Percentiles rank a stretch among this genome's conserved stretches.
These are phyloP conservation scores for Beta macrorhiza DNA, from an alignment of 179 eudicot species.

Conservation along the genomic window DNA sequence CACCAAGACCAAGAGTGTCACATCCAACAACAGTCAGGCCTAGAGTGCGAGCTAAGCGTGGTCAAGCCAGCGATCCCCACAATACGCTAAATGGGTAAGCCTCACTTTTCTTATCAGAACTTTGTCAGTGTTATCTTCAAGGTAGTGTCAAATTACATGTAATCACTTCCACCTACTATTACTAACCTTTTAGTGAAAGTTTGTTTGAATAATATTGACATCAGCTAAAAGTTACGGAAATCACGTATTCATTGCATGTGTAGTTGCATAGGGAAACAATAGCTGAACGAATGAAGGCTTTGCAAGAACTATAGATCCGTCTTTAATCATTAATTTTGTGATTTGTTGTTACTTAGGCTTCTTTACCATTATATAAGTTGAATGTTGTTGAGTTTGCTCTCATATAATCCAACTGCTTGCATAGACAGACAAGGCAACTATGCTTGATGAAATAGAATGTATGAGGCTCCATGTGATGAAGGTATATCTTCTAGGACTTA, in stretches of 20 bases:
- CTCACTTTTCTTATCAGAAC: constrained; percentile 12
- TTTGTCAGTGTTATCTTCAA: no score
- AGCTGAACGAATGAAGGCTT: constrained; percentile 92
- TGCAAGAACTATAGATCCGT: constrained; percentile 70
- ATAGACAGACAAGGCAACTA: constrained; percentile 96
- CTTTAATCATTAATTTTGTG: not conserved
- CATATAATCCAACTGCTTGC: constrained; percentile 23
- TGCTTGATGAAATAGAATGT: constrained; percentile 97
- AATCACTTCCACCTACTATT: no score
- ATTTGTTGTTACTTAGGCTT: no score
- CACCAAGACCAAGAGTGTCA: constrained; percentile 50
- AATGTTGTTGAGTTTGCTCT: not conserved
- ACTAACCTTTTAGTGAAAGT: no score
- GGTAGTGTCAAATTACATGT: no score
- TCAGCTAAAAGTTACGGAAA: not conserved
- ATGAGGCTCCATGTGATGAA: constrained; percentile 95
- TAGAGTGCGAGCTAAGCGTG: constrained; percentile 88
- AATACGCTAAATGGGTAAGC: constrained; percentile 95
- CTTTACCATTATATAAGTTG: not conserved
- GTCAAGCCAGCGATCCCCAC: constrained; percentile 98
- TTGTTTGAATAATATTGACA: no score
- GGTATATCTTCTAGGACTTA: constrained; percentile 43
- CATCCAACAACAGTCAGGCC: constrained; percentile 85
- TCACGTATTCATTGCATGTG: not conserved
- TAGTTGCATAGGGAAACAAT: constrained; percentile 95